These are phyloP conservation scores for Austroboletus festivus DNA, from an alignment of 768 basidiomycete species.

Conservation along the genomic window DNA sequence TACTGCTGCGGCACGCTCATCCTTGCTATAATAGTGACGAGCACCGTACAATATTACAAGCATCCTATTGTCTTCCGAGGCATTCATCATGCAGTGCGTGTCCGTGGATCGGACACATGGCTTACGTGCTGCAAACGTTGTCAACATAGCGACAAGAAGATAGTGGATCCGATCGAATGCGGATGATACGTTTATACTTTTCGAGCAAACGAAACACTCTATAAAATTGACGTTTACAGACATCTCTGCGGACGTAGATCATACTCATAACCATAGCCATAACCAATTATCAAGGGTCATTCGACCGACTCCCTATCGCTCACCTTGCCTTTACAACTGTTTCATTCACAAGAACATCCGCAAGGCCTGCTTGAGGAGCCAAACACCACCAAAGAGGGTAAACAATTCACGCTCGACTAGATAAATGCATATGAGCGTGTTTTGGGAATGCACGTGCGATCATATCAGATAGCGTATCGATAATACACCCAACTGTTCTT, in stretches of 20 bases:
- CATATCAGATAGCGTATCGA: constrained; percentile 13
- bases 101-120: background rate
- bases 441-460: constrained; percentile 18
- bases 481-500: constrained; percentile 3
- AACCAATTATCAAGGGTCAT: no score
- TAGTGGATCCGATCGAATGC: background rate
- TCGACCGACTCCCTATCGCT: background rate
- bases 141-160: background rate
- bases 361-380: constrained; percentile 12
- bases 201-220: background rate
- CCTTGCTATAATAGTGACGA: no score
- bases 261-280: background rate
- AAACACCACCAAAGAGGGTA: constrained; percentile 12
- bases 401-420: constrained; percentile 8
- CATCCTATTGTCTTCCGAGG: no score
- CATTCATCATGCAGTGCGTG: no score
- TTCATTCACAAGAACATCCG: background rate
- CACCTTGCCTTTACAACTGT: background rate
- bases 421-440: background rate
- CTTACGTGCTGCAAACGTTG: background rate
- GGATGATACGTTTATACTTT: background rate
- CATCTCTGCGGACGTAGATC: background rate
- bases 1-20: no score
- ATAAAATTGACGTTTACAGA: background rate
- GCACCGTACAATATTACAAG: no score